Evolutionary conservation across 768 basidiomycete genomes (phyloP).

Genomic region (Termitomyces sp.): DNA sequence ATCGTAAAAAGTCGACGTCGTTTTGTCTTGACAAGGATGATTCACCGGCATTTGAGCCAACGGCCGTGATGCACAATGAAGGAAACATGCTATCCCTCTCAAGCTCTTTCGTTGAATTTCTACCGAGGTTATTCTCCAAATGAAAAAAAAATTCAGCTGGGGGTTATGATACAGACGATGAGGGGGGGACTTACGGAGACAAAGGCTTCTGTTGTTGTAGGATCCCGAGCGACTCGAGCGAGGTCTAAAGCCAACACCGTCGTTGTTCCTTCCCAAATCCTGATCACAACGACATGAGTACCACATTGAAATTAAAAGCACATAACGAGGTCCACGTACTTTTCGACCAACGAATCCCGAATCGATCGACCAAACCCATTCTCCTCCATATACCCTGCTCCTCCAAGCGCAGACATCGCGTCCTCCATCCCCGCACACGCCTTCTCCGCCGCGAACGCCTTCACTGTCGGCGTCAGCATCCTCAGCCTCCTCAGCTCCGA

Average conservation of each 20-base stretch:
- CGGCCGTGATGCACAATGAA: not conserved
- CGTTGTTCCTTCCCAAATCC: conserved; percentile 77
- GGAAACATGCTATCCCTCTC: not conserved
- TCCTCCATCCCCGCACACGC: conserved; percentile 62
- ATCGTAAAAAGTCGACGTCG: not conserved
- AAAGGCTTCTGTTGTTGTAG: conserved; percentile 38
- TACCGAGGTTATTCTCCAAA: not conserved
- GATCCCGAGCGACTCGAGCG: conserved; percentile 45
- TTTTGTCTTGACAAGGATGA: not conserved
- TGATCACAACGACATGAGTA: conserved; percentile 12
- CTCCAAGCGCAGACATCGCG: conserved; percentile 68
- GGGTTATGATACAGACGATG: not conserved
- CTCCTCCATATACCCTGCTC: conserved; percentile 83
- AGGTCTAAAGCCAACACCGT: conserved; percentile 67
- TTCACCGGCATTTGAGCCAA: not conserved
- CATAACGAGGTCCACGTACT: conserved; percentile 23
- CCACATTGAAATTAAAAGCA: not conserved
- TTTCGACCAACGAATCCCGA: conserved; percentile 67
- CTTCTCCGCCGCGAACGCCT: conserved; percentile 66
- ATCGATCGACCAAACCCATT: conserved; percentile 66
- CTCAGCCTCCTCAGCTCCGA: conserved; percentile 51
- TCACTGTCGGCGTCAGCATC: conserved; percentile 62
- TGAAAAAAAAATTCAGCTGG: not conserved
- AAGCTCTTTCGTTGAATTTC: not conserved
- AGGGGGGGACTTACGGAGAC: conserved; percentile 32